Conservation (phyloP, 2,329 filamentous ascomycete species). For the Tolypocladium endophyticum region DNA sequence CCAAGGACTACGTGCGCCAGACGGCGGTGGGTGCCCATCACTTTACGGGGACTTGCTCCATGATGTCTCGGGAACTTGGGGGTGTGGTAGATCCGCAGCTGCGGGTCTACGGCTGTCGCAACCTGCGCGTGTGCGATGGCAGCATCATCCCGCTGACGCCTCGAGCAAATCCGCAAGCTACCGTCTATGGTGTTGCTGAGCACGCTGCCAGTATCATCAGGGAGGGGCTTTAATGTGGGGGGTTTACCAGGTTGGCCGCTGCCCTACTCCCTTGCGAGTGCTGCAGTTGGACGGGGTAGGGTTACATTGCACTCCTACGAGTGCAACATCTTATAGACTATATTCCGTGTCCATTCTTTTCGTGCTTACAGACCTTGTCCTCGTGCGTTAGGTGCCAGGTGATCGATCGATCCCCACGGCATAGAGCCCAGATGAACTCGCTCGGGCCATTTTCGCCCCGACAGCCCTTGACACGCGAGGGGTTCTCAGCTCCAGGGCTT, state of each 20-base stretch:
- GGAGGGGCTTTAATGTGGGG: background rate
- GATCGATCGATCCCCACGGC: no score
- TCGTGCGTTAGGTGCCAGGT: no score
- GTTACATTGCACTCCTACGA: background rate
- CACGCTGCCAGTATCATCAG: background rate
- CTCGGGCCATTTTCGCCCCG: no score
- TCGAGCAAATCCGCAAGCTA: background rate
- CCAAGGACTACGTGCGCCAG: background rate
- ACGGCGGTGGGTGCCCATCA: background rate
- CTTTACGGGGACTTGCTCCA: background rate
- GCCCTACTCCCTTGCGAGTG: no score
- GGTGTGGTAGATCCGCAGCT: background rate
- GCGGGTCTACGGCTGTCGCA: background rate
- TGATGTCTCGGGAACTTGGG: background rate
- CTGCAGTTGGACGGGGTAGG: no score
- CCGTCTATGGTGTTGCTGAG: background rate
- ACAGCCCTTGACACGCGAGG: no score
- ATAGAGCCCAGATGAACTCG: no score
- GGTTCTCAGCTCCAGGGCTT: no score
- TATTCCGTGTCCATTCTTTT: no score
- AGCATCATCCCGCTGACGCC: background rate
- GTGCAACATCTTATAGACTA: no score
- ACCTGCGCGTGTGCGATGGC: background rate
- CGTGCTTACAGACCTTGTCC: no score
- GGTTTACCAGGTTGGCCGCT: background rate